Percentiles rank a stretch among this genome's conserved stretches.
These are phyloP conservation scores for Nakaseomyces bracarensis DNA, from an alignment of 1,139 yeast genomes.

Conservation along the genomic window DNA sequence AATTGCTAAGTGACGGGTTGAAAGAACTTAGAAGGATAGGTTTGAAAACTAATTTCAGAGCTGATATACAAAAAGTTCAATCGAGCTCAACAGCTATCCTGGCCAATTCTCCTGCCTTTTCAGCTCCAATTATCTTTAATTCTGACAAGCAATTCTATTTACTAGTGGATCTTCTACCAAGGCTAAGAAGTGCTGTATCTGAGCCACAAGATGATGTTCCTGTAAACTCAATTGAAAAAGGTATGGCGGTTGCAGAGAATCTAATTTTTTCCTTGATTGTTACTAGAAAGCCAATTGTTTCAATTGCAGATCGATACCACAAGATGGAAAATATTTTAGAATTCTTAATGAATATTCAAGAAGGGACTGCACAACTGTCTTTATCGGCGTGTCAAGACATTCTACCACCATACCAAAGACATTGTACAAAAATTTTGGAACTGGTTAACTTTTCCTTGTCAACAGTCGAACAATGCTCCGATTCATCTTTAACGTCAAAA, in stretches of 20 bases:
- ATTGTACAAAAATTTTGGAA: neutral
- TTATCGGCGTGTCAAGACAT: neutral
- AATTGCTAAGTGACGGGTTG: conserved; percentile 65
- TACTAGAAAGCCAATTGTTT: conserved; percentile 41
- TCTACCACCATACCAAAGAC: neutral
- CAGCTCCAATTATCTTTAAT: conserved; percentile 36
- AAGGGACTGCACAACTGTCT: neutral
- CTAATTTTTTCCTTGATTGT: conserved; percentile 47
- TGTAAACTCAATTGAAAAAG: conserved; percentile 62
- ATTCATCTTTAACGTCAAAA: neutral
- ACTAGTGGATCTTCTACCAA: conserved; percentile 70
- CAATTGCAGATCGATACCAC: conserved; percentile 24
- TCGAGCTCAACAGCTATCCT: conserved; percentile 56
- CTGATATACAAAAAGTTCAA: conserved; percentile 57
- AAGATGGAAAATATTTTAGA: neutral
- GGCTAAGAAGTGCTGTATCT: conserved; percentile 58
- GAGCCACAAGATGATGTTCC: conserved; percentile 69
- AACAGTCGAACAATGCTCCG: neutral
- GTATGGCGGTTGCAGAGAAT: conserved; percentile 73
- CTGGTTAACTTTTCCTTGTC: neutral
- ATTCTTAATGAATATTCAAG: neutral
- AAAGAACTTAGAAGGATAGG: conserved; percentile 72
- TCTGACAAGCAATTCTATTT: conserved; percentile 59
- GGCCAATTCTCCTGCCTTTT: conserved; percentile 45
- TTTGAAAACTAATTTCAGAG: conserved; percentile 53